phyloP scores from a whole-genome alignment of 768 basidiomycete genomes.

The Agrocybe praecox region DNA sequence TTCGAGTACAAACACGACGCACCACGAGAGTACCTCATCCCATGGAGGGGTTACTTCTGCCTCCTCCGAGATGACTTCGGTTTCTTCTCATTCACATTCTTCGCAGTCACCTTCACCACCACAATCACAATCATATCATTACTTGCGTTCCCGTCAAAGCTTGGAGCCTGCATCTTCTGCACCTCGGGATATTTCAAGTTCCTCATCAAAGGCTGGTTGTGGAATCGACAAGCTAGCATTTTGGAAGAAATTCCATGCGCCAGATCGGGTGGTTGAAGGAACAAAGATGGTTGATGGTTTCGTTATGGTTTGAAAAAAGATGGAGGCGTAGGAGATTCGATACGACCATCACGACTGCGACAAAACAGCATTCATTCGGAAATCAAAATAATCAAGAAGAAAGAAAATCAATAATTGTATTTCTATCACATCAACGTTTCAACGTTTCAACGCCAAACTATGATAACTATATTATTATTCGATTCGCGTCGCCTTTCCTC shows the following conservation, averaged over 20 bases:
- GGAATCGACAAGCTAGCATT: background rate
- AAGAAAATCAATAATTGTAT: too few species aligned
- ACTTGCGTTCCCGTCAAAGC: too few species aligned
- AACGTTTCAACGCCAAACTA: too few species aligned
- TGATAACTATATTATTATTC: too few species aligned
- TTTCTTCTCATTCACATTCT: background rate
- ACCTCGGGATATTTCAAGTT: too few species aligned
- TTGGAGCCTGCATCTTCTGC: too few species aligned
- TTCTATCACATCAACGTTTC: too few species aligned
- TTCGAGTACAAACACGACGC: background rate
- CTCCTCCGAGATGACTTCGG: background rate
- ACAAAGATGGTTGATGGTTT: slow-evolving; percentile 1
- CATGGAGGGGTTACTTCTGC: too few species aligned
- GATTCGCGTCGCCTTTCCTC: too few species aligned
- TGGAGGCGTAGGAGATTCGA: background rate
- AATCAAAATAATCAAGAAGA: too few species aligned
- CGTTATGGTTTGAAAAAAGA: slow-evolving; percentile 1
- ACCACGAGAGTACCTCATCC: background rate
- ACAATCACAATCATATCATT: background rate
- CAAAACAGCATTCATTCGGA: too few species aligned
- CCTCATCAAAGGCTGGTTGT: background rate
- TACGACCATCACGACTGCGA: too few species aligned
- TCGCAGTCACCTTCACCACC: background rate
- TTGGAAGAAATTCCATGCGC: background rate
- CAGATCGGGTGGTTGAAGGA: background rate